Percentiles rank a stretch among this genome's conserved stretches.
phyloP scores from a whole-genome alignment of 2,329 filamentous ascomycete species.

The Trichophyton simii region DNA sequence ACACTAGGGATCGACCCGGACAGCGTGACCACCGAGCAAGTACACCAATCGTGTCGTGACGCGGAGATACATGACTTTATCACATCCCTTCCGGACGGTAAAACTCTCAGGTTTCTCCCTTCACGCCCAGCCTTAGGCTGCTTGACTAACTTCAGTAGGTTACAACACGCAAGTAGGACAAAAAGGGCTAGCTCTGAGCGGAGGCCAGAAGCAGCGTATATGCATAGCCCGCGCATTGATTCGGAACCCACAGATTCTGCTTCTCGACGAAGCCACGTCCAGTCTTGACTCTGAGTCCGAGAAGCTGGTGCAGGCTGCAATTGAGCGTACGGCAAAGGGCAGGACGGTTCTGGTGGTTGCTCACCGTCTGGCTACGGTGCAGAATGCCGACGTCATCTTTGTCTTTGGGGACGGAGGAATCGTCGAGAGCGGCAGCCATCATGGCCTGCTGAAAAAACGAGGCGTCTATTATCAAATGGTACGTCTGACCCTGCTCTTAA shows the following conservation, averaged over 20 bases:
- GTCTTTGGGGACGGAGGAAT: constrained; percentile 56
- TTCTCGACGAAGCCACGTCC: constrained; percentile 49
- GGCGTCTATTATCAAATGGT: constrained; percentile 46
- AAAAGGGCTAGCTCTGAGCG: constrained; percentile 39
- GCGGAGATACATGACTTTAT: constrained; percentile 45
- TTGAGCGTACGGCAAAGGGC: constrained; percentile 50
- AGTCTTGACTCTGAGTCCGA: constrained; percentile 55
- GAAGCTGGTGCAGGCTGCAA: constrained; percentile 53
- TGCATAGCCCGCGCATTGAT: constrained; percentile 45
- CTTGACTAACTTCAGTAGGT: constrained; percentile 14
- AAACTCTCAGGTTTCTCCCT: too few relatives aligned
- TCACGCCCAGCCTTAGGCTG: background rate
- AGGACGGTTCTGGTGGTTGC: constrained; percentile 64
- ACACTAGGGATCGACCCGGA: constrained; percentile 32
- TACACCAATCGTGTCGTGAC: constrained; percentile 37
- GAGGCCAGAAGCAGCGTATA: constrained; percentile 46
- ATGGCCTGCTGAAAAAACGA: constrained; percentile 40
- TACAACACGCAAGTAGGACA: constrained; percentile 38
- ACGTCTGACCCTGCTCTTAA: constrained; percentile 25
- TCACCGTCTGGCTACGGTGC: constrained; percentile 63
- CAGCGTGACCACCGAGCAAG: constrained; percentile 26
- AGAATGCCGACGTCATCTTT: constrained; percentile 68
- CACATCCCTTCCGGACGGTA: constrained; percentile 37
- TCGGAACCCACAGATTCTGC: constrained; percentile 39
- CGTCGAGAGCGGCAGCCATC: constrained; percentile 48